Evolutionary conservation across 768 basidiomycete genomes (phyloP), one percentile per base, ranked within the genome.

Genomic region (button mushroom (Agaricus bisporus)): DNA sequence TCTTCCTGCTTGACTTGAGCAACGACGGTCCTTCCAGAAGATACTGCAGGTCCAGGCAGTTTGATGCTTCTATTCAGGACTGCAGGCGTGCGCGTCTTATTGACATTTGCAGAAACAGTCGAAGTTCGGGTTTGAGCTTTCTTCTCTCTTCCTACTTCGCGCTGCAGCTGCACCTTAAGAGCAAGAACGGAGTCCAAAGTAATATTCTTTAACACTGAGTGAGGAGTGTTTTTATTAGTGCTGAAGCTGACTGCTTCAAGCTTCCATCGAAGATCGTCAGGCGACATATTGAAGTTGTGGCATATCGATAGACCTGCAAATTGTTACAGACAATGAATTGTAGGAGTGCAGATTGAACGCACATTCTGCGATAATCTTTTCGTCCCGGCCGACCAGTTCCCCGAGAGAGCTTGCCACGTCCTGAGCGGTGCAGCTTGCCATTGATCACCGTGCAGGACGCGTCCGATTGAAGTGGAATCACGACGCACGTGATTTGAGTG

Each of bases 241-340:
- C 32, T 68, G 57, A 74, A 72, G 61, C 74, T 72, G 63, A 70
- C 51, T 4, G 85, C 85, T 62, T 91, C 85, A 75, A 84, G 82
- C 64, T 88, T 90, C 67, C 73, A 90, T 38, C 73, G 74, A 17
- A 91, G 72, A 45, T 70, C 64, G 20, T 80, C 73, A 18, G 82
- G 73, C 28, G 69, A 58, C 37, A 85, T 35, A 54, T 78, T 76
- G 68, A 82, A 86, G 59, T 78, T 78, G 63, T 77, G 72, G 64
- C 88, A 91, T 56, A 90, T 72, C 22, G 74, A 72, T 29, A 77
- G 73, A 58, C 86, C 88, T 90, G 61, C 36, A 60, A n/a, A 20
- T n/a, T 7, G 26, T 11, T 18, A 22, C 22, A 20, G 43, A 17
- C 20, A 29, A 17, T 17, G 29, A n/a, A 18, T n/a, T 14, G 18